Conservation (phyloP, 352 stramenopile genomes). For the Pythium oligandrum region DNA sequence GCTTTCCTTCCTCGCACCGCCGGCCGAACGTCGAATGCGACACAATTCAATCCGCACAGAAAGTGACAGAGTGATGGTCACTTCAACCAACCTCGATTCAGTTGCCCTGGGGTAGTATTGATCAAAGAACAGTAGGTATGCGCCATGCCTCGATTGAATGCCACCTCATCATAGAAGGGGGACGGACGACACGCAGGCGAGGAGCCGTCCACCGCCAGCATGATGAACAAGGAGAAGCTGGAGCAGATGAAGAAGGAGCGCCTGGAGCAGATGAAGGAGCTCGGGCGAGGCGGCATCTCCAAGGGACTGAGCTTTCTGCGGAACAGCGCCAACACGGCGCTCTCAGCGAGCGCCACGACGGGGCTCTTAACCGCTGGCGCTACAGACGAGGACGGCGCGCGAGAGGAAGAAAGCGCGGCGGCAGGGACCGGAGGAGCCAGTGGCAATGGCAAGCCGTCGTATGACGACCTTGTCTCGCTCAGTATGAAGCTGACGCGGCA, state of each 20-base stretch:
- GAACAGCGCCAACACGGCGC: constrained; percentile 26
- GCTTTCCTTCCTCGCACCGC: too few relatives aligned
- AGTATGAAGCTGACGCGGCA: constrained; percentile 88
- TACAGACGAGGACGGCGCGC: constrained; percentile 6
- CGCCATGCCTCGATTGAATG: too few relatives aligned
- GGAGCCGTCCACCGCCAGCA: neutral
- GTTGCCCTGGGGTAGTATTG: neutral
- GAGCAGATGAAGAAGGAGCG: constrained; percentile 85
- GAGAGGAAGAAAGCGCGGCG: constrained; percentile 3
- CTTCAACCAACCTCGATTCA: neutral
- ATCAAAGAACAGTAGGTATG: neutral
- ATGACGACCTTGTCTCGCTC: constrained; percentile 77
- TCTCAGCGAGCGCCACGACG: constrained; percentile 10
- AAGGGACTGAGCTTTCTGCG: constrained; percentile 81
- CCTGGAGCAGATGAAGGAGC: constrained; percentile 86
- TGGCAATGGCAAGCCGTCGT: constrained; percentile 29
- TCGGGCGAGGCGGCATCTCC: constrained; percentile 61
- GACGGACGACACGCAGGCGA: neutral
- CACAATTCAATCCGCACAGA: too few relatives aligned
- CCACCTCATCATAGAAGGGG: neutral
- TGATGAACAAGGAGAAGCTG: constrained; percentile 30
- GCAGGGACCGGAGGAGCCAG: neutral
- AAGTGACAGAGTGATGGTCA: too few relatives aligned
- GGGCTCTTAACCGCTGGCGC: constrained; percentile 9
- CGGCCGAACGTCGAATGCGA: too few relatives aligned